phyloP scores from a whole-genome alignment of 331 rosid species.

The Rosa hybrid region DNA sequence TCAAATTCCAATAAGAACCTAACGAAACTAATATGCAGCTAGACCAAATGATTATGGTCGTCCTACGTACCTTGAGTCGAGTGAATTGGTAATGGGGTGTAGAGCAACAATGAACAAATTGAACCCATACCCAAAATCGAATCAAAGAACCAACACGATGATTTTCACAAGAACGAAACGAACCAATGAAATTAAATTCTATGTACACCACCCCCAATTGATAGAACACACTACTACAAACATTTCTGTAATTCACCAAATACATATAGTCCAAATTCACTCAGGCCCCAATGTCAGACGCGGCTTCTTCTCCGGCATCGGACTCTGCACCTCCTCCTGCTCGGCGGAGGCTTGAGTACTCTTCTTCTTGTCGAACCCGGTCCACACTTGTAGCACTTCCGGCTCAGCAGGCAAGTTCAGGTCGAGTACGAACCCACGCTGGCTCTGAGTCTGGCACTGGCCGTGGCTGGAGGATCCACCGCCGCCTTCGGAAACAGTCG shows the following conservation, averaged over 20 bases:
- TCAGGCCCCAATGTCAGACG: conserved; percentile 36
- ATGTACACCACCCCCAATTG: conserved; percentile 15
- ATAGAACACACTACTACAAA: neutral
- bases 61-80: too few relatives aligned
- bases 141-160: neutral
- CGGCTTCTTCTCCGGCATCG: conserved; percentile 63
- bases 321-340: conserved; percentile 89
- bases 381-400: conserved; percentile 39
- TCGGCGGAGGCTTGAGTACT: conserved; percentile 36
- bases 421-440: conserved; percentile 63
- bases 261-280: conserved; percentile 16
- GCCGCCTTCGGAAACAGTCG: conserved; percentile 50
- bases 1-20: neutral
- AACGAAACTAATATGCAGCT: neutral
- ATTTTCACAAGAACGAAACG: conserved; percentile 2
- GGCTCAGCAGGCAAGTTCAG: conserved; percentile 80
- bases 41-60: neutral
- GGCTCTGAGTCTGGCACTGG: conserved; percentile 31
- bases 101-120: neutral
- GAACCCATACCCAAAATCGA: neutral
- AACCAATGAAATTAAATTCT: conserved; percentile 20
- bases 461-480: conserved; percentile 31
- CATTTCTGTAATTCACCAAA: neutral
- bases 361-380: conserved; percentile 22
- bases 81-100: neutral